Conservation (phyloP, 2,329 filamentous ascomycete species). For the Cadophora sp. region DNA sequence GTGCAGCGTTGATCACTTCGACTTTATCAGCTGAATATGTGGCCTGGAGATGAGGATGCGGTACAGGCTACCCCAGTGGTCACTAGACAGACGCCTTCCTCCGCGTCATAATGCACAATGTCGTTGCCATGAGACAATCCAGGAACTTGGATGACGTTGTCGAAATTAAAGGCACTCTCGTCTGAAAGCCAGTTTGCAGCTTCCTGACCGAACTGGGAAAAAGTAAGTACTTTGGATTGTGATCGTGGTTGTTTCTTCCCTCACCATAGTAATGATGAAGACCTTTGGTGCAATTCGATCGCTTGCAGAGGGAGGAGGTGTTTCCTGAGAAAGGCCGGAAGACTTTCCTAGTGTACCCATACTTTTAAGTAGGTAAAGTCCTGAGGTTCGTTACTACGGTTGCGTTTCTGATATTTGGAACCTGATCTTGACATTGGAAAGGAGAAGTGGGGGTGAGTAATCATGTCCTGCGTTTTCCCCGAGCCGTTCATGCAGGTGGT, state of each 20-base stretch:
- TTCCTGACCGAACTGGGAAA: constrained; percentile 7
- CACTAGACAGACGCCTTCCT: constrained; percentile 5
- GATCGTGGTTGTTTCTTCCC: neutral
- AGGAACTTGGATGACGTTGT: neutral
- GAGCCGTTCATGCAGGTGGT: too few relatives aligned
- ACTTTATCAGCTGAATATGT: neutral
- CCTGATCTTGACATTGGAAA: too few relatives aligned
- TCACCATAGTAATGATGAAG: constrained; percentile 11
- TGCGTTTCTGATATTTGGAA: too few relatives aligned
- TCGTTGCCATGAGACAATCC: constrained; percentile 10
- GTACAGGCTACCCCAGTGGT: constrained; percentile 9
- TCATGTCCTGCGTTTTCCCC: too few relatives aligned
- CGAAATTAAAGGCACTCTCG: neutral
- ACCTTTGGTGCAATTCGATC: neutral
- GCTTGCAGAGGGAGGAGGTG: neutral
- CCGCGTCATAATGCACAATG: neutral
- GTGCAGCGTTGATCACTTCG: constrained; percentile 66
- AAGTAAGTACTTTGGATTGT: neutral
- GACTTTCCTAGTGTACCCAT: neutral
- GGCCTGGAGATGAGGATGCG: too few relatives aligned
- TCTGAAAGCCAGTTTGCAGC: neutral
- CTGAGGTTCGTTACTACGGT: too few relatives aligned
- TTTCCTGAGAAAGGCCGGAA: neutral
- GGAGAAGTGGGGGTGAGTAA: too few relatives aligned
- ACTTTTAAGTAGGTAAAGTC: neutral